Evolutionary conservation across 2,329 filamentous ascomycete genomes (phyloP), one percentile per base, ranked within the genome.

Genomic region (Periconia digitata): DNA sequence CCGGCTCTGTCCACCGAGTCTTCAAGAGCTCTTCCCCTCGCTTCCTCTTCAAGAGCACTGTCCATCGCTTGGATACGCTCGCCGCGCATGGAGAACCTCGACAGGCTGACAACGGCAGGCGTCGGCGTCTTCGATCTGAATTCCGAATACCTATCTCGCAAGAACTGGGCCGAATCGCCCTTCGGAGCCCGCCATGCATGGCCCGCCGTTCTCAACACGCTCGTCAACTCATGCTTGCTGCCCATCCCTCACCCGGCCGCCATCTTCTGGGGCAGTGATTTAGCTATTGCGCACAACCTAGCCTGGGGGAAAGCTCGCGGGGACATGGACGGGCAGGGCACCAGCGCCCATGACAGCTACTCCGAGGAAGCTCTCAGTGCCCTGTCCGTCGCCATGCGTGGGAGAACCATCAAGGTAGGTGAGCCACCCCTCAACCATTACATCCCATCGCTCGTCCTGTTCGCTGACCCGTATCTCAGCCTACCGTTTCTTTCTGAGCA

Each of bases 221-320:
- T 70, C 40, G 61, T 69, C 40, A 61, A 64, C 50, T 58, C 62
- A 13, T 74, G 72, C 22, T 53, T 75, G 16, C 60, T 71, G 16
- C 68, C 72, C 12, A 66, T 77, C 41, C 61, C 69, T 10, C 72
- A 76, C 49, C 70, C 72, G 10, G 59, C 72, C 3, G 73, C 72
- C 36, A 62, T 77, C 18, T 75, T 75, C 54, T 76, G 74, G 73
- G 70, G 69, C 15, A 52, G 65, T 8, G 63, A 72, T 10, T 58
- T 74, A 18, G 51, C 63, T 8, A 61, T 73, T 12, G 58, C 76
- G 6, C 69, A 74, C 54, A 77, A 77, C 47, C 44, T 72, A 13
- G 67, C 70, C 5, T 77, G 74, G 74, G 60, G 53, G 13, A 69
- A 68, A 42, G 66, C 63, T 6, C 62, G 64, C 8, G 66, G 63